These are phyloP conservation scores for Thalia dealbata DNA, from an alignment of 176 grass and related monocot species.

Conservation along the genomic window DNA sequence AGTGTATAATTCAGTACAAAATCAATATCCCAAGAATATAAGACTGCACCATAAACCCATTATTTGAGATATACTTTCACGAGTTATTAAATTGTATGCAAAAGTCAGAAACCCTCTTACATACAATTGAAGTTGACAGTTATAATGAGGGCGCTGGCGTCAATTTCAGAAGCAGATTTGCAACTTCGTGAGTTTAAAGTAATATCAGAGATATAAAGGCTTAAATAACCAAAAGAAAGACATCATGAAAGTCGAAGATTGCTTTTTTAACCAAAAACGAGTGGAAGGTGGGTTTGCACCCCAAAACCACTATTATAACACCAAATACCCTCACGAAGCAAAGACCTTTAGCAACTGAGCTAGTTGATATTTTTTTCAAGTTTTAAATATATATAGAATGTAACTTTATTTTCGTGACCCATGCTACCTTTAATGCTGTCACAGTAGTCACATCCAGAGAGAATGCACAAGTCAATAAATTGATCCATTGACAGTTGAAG, in stretches of 20 bases:
- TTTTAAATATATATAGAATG: background rate
- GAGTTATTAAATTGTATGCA: background rate
- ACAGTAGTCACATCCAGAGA: slow-evolving; percentile 90
- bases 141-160: background rate
- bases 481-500: slow-evolving; percentile 83
- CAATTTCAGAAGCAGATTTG: too few relatives aligned
- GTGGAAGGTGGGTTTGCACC: too few relatives aligned
- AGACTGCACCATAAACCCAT: background rate
- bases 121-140: background rate
- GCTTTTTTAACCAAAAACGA: too few relatives aligned
- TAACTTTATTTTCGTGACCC: background rate
- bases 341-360: too few relatives aligned
- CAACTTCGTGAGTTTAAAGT: background rate
- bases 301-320: too few relatives aligned
- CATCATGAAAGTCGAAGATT: background rate
- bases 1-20: background rate
- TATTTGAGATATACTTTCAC: background rate
- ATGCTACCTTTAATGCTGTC: slow-evolving; percentile 67
- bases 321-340: too few relatives aligned
- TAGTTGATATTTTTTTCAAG: too few relatives aligned
- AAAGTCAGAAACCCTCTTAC: background rate
- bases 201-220: background rate
- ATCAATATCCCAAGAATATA: background rate
- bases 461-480: slow-evolving; percentile 85
- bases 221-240: background rate